Percentiles rank a stretch among this genome's conserved stretches.
phyloP scores from a whole-genome alignment of 2,329 filamentous ascomycete genomes.

The Arachnomyces sp. region DNA sequence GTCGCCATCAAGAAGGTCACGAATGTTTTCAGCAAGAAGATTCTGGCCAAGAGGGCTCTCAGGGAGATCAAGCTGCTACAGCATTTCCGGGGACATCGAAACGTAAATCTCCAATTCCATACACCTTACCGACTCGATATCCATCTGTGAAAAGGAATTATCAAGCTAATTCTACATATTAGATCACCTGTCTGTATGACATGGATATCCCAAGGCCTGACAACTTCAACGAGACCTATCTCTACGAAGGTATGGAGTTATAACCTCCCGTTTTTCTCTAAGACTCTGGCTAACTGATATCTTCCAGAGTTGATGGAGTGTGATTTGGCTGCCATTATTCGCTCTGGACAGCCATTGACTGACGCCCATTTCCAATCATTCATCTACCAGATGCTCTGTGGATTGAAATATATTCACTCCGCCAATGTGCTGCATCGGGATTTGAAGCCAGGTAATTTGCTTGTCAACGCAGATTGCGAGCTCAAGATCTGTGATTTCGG shows the following conservation, averaged over 20 bases:
- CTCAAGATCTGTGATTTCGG: constrained; percentile 99
- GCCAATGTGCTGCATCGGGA: constrained; percentile 96
- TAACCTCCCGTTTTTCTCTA: not conserved
- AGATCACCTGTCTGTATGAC: constrained; percentile 98
- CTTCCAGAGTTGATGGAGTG: constrained; percentile 92
- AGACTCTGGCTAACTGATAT: constrained; percentile 11
- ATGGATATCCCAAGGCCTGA: constrained; percentile 98
- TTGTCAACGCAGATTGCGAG: constrained; percentile 98
- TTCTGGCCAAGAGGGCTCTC: constrained; percentile 92
- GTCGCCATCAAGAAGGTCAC: constrained; percentile 99
- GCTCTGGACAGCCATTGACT: constrained; percentile 91
- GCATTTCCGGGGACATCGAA: constrained; percentile 87
- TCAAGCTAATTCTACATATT: constrained; percentile 28
- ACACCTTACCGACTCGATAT: not conserved
- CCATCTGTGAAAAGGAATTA: not conserved
- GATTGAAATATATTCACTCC: constrained; percentile 98
- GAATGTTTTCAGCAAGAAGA: constrained; percentile 99
- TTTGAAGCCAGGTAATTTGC: constrained; percentile 89
- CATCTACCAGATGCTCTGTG: constrained; percentile 99
- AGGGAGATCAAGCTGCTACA: constrained; percentile 98
- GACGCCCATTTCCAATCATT: constrained; percentile 99
- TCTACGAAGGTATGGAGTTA: constrained; percentile 74
- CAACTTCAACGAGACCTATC: constrained; percentile 98
- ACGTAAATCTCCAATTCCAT: constrained; percentile 49
- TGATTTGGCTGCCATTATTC: constrained; percentile 94